Evolutionary conservation across 108 stramenopile genomes (phyloP), one percentile per base, ranked within the genome.

Genomic region (Cyclotella atomus): DNA sequence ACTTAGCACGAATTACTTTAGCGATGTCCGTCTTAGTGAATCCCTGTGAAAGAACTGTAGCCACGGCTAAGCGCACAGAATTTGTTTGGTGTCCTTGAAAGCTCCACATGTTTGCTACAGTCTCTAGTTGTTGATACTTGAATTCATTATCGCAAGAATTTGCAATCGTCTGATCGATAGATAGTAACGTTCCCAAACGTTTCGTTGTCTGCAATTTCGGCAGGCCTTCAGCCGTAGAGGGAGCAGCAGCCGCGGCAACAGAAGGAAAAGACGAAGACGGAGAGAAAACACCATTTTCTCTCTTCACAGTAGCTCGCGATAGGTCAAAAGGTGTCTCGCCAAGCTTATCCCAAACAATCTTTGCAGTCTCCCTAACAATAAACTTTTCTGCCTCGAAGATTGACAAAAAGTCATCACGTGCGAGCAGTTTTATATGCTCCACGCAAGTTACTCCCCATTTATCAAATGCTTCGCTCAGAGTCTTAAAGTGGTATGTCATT

Each of bases 361-460:
- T 49, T 6, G 69, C 56, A 19, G 57, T 70, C 53, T 70, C 57
- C 44, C 46, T 70, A 15, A 59, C 29, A 9, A 70, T 19, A 30
- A 70, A 59, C 44, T 70, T 70, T 20, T 70, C 57, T 19, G 28
- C 17, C 12, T 70, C 69, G 16, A 59, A 70, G 10, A 70, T 70
- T 29, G 20, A 23, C 44, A 70, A 46, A 44, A 70, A 70, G 15
- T 46, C 57, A 3, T 70, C 57, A 0, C 59, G 55, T 50, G 59
- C 33, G 4, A 73, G 65, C 54, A 73, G 28, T 20, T 66, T 73
- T 49, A 65, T 52, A 32, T 73, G 72, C 41, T 73, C 72, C 17
- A 73, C 72, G 52, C 72, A 66, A 0, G 24, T 2, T 9, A 73
- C 65, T 19, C 70, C 70, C 70, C 70, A 73, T 21, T 73, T 55